Base-by-base conservation (phyloP, 1,284 basidiomycete genomes). In the Ustilago bromivora region DNA sequence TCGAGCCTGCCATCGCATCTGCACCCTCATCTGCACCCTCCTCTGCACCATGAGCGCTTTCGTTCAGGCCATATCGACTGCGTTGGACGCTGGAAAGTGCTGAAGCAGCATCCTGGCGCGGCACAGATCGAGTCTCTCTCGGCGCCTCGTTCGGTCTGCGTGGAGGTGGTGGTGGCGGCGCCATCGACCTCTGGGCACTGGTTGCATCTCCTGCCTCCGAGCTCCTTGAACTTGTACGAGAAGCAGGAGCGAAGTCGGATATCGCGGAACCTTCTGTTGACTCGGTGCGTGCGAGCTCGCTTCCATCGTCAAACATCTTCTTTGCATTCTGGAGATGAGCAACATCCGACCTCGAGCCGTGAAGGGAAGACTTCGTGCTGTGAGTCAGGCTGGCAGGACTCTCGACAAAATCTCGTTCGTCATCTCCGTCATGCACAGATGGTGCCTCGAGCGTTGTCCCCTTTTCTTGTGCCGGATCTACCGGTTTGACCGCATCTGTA, bases 41-140 rank as follows among this genome's bases (percentile, higher is more conserved):
- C 12, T 47, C 59, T 10, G 56, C 6, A 7, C 55, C 40, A 8
- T 66, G 65, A 4, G 62, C 59, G 13, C 35, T 28, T 31, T 76
- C 74, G 46, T 57, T 57, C 13, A 78, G 43, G 17, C 75, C 71
- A 51, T 77, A 73, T 23, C 75, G 66, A 68, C 53, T 65, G 43
- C 63, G 63, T 40, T 78, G 76, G 1, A 77, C 60, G 61, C 57
- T 70, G 12, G 66, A 66, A 51, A 77, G 71, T 9, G 66, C 52
- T 17, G 75, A 47, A 7, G 75, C 63, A 51, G 75, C 71, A 31
- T 77, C 75, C 51, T 66, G 60, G 17, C 66, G 64, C 2, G 58
- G 57, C 34, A 38, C 13, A 8, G 38, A 31, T 2, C 62, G 57
- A 15, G 71, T 61, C 13, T 68, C 53, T 11, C 38, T 47, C 5